A percentile compares a stretch with the other conserved stretches of the same genome.
phyloP scores from a whole-genome alignment of 768 basidiomycete genomes.

The Lactarius vividus region DNA sequence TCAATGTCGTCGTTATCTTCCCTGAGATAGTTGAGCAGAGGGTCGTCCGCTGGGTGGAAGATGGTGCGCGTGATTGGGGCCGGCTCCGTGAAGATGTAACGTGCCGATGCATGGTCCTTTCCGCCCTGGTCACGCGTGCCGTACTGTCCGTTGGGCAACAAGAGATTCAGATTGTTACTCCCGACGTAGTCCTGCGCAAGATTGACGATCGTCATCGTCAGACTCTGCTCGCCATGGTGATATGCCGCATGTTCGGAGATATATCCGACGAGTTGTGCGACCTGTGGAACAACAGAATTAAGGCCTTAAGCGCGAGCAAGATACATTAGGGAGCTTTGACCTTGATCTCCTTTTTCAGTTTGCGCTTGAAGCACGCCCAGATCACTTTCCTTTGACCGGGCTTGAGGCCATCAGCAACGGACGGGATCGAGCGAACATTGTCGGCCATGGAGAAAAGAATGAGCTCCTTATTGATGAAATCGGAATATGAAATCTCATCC shows the following conservation, averaged over 20 bases:
- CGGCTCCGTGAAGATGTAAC: slow-evolving; percentile 92
- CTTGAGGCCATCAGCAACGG: slow-evolving; percentile 89
- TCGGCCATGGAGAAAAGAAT: slow-evolving; percentile 99
- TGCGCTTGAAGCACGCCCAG: slow-evolving; percentile 94
- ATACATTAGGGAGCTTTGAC: slow-evolving; percentile 36
- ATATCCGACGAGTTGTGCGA: slow-evolving; percentile 94
- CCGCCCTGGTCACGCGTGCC: slow-evolving; percentile 92
- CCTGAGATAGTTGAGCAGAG: slow-evolving; percentile 75
- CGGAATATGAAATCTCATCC: slow-evolving; percentile 80
- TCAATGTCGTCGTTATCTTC: slow-evolving; percentile 88
- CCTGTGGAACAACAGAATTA: slow-evolving; percentile 41
- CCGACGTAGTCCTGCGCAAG: slow-evolving; percentile 94
- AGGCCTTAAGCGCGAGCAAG: too few relatives aligned
- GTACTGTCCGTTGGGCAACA: slow-evolving; percentile 89
- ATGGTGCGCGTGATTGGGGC: slow-evolving; percentile 69
- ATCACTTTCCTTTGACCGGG: slow-evolving; percentile 97
- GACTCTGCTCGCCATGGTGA: slow-evolving; percentile 91
- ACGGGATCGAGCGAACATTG: slow-evolving; percentile 97
- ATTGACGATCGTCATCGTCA: slow-evolving; percentile 88
- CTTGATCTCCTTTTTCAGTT: slow-evolving; percentile 90
- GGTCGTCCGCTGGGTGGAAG: slow-evolving; percentile 83
- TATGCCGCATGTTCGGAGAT: slow-evolving; percentile 92
- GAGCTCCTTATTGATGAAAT: slow-evolving; percentile 97
- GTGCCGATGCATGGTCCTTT: slow-evolving; percentile 93
- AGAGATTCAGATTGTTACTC: slow-evolving; percentile 89